Evolutionary conservation across 2,329 filamentous ascomycete genomes (phyloP).

Genomic region (Coniella lustricola): DNA sequence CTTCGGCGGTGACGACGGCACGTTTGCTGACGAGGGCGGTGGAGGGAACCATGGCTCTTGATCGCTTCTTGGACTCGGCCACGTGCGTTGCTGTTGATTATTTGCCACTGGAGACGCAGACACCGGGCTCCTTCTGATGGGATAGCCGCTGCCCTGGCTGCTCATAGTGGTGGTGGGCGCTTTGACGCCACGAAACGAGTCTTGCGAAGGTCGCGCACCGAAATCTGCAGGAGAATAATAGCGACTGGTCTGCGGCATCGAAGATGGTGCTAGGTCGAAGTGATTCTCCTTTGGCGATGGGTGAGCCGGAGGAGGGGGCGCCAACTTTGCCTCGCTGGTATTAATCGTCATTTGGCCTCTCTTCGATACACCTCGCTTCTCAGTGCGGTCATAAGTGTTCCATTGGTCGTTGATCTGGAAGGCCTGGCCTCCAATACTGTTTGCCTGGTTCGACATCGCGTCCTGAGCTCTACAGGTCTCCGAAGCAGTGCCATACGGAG

Average conservation of each 20-base stretch:
- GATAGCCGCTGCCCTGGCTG: constrained; percentile 15
- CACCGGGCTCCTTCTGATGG: neutral
- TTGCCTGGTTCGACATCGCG: neutral
- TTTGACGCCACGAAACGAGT: neutral
- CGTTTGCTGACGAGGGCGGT: constrained; percentile 15
- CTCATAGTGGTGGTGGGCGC: constrained; percentile 10
- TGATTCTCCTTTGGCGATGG: constrained; percentile 7
- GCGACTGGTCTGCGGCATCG: neutral
- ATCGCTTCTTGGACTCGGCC: constrained; percentile 7
- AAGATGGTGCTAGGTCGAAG: neutral
- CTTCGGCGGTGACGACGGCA: constrained; percentile 1
- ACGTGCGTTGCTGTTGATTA: constrained; percentile 9
- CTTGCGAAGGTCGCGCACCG: neutral
- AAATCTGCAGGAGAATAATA: neutral
- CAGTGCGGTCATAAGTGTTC: neutral
- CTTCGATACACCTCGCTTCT: constrained; percentile 1
- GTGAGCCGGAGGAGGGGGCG: constrained; percentile 4
- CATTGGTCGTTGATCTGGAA: neutral
- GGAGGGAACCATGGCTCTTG: constrained; percentile 12
- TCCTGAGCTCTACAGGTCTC: constrained; percentile 1
- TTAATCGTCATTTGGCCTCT: constrained; percentile 6
- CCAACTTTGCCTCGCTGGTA: constrained; percentile 4
- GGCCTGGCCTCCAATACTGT: neutral
- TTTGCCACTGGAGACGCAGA: constrained; percentile 8
- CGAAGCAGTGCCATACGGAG: constrained; percentile 6